Conservation (phyloP, 768 basidiomycete genomes). For the Podaxis sp. region DNA sequence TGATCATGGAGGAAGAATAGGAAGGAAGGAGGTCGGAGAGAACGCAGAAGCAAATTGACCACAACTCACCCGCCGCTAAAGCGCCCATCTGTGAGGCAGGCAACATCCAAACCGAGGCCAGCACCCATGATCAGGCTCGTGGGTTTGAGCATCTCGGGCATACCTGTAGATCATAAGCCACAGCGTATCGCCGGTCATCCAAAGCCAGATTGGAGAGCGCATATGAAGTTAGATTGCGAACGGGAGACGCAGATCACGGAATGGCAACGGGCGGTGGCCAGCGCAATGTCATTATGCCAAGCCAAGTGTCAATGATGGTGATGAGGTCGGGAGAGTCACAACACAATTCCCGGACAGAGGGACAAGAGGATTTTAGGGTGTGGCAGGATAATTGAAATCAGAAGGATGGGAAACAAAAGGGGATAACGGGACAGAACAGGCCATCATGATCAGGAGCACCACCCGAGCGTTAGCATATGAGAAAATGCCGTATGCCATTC, state of each 20-base stretch:
- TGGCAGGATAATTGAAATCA: slow-evolving; percentile 12
- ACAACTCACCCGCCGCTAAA: slow-evolving; percentile 91
- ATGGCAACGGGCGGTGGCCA: too few species aligned
- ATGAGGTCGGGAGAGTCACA: too few species aligned
- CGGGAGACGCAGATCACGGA: too few species aligned
- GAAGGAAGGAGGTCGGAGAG: slow-evolving; percentile 12
- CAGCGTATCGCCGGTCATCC: not conserved
- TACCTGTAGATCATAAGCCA: slow-evolving; percentile 49
- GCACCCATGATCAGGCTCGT: slow-evolving; percentile 99
- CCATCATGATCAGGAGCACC: slow-evolving; percentile 1
- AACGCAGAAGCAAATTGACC: slow-evolving; percentile 7
- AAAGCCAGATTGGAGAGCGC: too few species aligned
- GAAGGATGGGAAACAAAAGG: slow-evolving; percentile 23
- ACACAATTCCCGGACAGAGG: too few species aligned
- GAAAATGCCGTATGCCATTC: not conserved
- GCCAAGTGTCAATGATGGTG: too few species aligned
- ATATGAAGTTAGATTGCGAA: too few species aligned
- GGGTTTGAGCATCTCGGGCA: slow-evolving; percentile 99
- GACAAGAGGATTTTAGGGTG: not conserved
- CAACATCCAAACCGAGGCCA: slow-evolving; percentile 92
- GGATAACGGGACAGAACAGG: slow-evolving; percentile 4
- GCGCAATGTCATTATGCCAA: too few species aligned
- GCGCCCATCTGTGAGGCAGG: slow-evolving; percentile 95
- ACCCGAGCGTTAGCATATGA: not conserved
- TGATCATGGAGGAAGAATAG: not conserved